Conservation (phyloP, 73 alveolate genomes). For the Paramecium octaurelia region DNA sequence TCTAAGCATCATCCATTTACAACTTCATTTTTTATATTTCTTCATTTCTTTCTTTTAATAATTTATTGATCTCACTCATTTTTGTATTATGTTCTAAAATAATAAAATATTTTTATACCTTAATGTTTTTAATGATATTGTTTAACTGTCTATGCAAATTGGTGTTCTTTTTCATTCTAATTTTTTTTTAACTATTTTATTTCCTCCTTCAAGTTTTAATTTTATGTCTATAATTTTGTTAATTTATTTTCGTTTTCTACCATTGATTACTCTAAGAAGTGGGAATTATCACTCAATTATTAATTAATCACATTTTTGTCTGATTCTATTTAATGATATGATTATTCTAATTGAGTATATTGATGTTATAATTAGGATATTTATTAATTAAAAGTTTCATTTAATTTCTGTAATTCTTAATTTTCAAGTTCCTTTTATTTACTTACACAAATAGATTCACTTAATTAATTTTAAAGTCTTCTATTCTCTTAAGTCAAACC, state of each 20-base stretch:
- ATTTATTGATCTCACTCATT: conserved; percentile 19
- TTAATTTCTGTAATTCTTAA: neutral
- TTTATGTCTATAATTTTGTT: neutral
- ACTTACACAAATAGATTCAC: neutral
- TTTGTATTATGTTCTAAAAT: conserved; percentile 14
- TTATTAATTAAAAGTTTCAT: neutral
- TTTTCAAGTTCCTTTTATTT: neutral
- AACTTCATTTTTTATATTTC: neutral
- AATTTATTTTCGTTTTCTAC: neutral
- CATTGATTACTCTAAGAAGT: neutral
- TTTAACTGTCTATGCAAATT: conserved; percentile 47
- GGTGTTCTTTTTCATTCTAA: neutral
- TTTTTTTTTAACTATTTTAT: neutral
- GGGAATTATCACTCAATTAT: neutral
- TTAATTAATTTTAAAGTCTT: neutral
- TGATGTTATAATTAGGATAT: neutral
- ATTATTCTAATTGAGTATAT: neutral
- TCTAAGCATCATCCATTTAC: neutral
- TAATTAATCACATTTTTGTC: neutral
- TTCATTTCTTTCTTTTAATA: conserved; percentile 15
- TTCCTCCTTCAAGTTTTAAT: neutral
- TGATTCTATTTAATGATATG: neutral
- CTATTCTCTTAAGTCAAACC: neutral
- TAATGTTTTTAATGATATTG: conserved; percentile 15
- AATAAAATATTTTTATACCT: neutral